Percentiles rank a stretch among this genome's conserved stretches.
Conservation (phyloP, 495 filamentous ascomycete species). For the Penicillium manginii region DNA sequence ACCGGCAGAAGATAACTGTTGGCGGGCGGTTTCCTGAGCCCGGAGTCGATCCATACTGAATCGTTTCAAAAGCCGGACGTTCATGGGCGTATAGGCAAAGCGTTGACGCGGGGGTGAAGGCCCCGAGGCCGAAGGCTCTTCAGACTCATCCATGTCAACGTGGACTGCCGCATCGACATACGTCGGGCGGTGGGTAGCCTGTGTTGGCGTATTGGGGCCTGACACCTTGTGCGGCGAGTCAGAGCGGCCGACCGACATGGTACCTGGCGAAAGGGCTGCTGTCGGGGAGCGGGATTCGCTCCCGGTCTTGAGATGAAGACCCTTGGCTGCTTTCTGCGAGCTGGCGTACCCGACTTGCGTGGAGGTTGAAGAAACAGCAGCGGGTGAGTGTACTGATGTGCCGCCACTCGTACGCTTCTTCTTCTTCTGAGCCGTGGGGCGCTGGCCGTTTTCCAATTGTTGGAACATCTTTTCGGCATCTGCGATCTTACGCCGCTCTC, state of each 20-base stretch:
- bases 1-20: slow-evolving; percentile 25
- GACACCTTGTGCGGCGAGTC: slow-evolving; percentile 38
- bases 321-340: slow-evolving; percentile 19
- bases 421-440: slow-evolving; percentile 33
- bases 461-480: slow-evolving; percentile 78
- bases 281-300: slow-evolving; percentile 37
- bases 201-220: slow-evolving; percentile 35
- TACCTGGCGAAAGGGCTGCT: slow-evolving; percentile 23
- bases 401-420: slow-evolving; percentile 54
- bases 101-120: slow-evolving; percentile 18
- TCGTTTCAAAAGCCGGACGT: slow-evolving; percentile 47
- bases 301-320: slow-evolving; percentile 24
- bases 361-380: slow-evolving; percentile 25
- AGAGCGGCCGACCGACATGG: slow-evolving; percentile 20
- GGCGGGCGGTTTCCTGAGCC: slow-evolving; percentile 32
- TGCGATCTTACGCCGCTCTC: slow-evolving; percentile 86
- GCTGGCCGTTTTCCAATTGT: slow-evolving; percentile 59
- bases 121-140: slow-evolving; percentile 24
- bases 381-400: slow-evolving; percentile 39
- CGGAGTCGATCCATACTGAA: slow-evolving; percentile 47
- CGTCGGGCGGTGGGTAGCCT: slow-evolving; percentile 24
- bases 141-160: slow-evolving; percentile 43
- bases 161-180: slow-evolving; percentile 55
- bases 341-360: slow-evolving; percentile 27
- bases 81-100: slow-evolving; percentile 40